phyloP scores from a whole-genome alignment of 768 basidiomycete species.

The Psilocybe azurescens region DNA sequence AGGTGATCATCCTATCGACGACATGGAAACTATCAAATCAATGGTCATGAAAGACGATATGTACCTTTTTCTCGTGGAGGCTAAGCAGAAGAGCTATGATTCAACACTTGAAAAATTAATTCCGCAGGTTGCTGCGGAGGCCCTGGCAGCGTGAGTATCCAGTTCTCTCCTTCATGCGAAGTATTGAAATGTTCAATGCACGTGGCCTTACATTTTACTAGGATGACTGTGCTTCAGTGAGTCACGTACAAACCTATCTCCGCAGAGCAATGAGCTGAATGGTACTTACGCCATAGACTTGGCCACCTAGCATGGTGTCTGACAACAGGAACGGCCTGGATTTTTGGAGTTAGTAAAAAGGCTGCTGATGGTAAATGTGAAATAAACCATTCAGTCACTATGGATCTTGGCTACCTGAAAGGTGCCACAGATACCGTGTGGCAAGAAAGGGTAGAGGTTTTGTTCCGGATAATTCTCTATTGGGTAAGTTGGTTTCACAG shows the following conservation, averaged over 20 bases:
- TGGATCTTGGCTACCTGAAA: neutral
- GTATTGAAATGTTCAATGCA: too few relatives aligned
- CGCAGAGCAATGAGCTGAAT: neutral
- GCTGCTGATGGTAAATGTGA: neutral
- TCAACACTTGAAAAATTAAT: neutral
- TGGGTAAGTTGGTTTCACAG: too few relatives aligned
- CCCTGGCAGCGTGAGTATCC: neutral
- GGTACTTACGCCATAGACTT: too few relatives aligned
- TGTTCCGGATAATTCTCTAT: too few relatives aligned
- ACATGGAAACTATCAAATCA: neutral
- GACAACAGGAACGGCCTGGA: neutral
- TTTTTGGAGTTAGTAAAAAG: neutral
- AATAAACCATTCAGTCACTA: neutral
- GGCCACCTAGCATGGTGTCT: neutral
- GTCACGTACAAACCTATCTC: neutral
- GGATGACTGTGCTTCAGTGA: neutral
- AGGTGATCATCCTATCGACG: too few relatives aligned
- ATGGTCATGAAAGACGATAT: neutral
- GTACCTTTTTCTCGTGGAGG: neutral
- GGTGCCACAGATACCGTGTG: neutral
- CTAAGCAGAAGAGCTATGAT: neutral
- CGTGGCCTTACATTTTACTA: neutral
- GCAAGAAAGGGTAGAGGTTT: too few relatives aligned
- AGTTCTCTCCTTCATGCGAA: too few relatives aligned
- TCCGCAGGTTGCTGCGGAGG: conserved; percentile 1